These are phyloP conservation scores for Scutellaria minor DNA, from an alignment of 257 asterid species.

Conservation along the genomic window DNA sequence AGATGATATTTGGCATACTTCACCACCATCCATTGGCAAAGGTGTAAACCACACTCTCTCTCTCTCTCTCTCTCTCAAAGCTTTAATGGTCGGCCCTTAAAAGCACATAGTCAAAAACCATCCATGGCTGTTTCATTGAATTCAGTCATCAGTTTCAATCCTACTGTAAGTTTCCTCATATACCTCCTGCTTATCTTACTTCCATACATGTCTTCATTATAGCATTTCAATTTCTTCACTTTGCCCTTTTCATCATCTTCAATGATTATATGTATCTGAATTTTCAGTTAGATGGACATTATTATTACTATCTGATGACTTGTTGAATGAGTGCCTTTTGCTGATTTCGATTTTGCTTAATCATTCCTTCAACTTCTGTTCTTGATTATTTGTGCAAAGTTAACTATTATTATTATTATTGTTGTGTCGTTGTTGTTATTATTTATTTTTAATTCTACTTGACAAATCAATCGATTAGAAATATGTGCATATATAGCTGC, in stretches of 20 bases:
- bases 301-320: background rate
- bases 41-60: no score
- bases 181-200: constrained; percentile 2
- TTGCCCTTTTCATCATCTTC: background rate
- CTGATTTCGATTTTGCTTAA: background rate
- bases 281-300: background rate
- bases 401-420: no score
- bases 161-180: constrained; percentile 46
- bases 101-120: constrained; percentile 6
- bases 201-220: background rate
- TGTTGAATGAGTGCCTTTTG: background rate
- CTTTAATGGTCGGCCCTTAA: constrained; percentile 46
- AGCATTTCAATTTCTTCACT: background rate
- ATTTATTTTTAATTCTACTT: background rate
- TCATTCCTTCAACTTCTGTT: background rate
- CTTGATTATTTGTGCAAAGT: background rate
- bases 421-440: no score
- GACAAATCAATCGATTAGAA: background rate
- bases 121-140: constrained; percentile 67
- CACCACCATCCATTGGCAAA: constrained; percentile 22
- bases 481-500: background rate
- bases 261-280: background rate
- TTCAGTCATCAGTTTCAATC: constrained; percentile 54
- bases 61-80: background rate
- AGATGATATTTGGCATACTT: constrained; percentile 35